Evolutionary conservation across 306 rosid species (phyloP).

Genomic region (cucumber (Cucumis sativus)): DNA sequence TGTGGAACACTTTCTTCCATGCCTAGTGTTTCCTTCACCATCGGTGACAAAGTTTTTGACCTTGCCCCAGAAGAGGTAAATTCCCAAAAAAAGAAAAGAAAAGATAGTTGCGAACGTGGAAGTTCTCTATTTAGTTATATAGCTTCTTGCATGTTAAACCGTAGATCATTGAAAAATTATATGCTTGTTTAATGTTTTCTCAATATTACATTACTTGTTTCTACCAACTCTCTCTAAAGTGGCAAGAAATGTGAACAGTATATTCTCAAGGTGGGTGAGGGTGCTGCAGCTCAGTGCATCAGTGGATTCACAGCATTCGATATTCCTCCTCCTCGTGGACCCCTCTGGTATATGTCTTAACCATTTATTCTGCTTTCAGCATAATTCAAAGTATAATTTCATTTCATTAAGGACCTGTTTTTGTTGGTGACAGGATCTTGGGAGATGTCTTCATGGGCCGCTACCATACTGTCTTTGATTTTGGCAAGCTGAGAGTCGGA

Average conservation of each 20-base stretch:
- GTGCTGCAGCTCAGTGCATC: constrained; percentile 63
- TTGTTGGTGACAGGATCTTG: constrained; percentile 49
- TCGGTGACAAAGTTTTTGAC: constrained; percentile 52
- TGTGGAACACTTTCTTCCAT: constrained; percentile 47
- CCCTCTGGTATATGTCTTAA: constrained; percentile 54
- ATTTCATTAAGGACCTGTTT: constrained; percentile 16
- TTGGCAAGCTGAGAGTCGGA: constrained; percentile 59
- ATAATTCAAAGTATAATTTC: not conserved
- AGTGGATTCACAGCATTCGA: constrained; percentile 73
- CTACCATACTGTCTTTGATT: constrained; percentile 84
- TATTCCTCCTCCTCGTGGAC: constrained; percentile 88
- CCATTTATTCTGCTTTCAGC: not conserved
- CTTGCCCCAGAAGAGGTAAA: constrained; percentile 63
- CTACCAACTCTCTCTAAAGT: not conserved
- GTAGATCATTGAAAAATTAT: not conserved
- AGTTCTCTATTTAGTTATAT: not conserved
- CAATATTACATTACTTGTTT: not conserved
- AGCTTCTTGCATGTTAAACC: not conserved
- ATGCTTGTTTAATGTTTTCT: not conserved
- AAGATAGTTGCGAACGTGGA: not conserved
- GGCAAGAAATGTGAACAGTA: constrained; percentile 39
- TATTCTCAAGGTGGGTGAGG: constrained; percentile 65
- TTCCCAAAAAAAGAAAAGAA: not conserved
- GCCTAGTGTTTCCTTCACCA: constrained; percentile 81
- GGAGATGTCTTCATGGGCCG: constrained; percentile 94